Conservation (phyloP, 768 basidiomycete genomes). For the Mycena vulgaris region DNA sequence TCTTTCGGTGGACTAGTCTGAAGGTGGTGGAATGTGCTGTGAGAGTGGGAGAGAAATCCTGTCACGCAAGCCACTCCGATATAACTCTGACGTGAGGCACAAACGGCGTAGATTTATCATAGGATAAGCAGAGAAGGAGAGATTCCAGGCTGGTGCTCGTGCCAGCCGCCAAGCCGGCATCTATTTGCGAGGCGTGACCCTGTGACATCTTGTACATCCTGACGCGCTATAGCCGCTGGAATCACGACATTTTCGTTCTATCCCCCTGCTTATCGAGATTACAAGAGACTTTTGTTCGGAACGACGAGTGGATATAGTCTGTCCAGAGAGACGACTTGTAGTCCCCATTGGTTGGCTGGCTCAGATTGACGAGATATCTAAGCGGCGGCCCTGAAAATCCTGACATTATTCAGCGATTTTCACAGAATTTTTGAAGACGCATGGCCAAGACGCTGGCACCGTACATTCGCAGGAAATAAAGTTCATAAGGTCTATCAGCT, state of each 20-base stretch:
- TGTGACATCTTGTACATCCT: too few species aligned
- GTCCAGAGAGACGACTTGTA: conserved; percentile 10
- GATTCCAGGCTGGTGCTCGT: too few species aligned
- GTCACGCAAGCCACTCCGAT: conserved; percentile 1
- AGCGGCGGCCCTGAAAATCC: conserved; percentile 2
- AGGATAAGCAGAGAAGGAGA: too few species aligned
- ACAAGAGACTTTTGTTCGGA: conserved; percentile 7
- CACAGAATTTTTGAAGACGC: conserved; percentile 7
- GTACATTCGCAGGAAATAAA: neutral
- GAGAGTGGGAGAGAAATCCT: conserved; percentile 12
- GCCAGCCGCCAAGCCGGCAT: too few species aligned
- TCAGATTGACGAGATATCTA: too few species aligned
- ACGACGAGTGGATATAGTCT: conserved; percentile 1
- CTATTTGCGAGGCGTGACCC: too few species aligned
- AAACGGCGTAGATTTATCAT: too few species aligned
- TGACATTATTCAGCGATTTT: conserved; percentile 1
- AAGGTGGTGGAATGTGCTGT: conserved; percentile 10
- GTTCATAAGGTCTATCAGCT: neutral
- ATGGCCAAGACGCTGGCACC: neutral
- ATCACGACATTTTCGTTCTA: too few species aligned
- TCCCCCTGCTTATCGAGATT: neutral
- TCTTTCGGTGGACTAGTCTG: conserved; percentile 6
- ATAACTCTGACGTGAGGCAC: too few species aligned
- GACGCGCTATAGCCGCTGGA: too few species aligned
- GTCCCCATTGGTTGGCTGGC: neutral